Percentiles rank a stretch among this genome's conserved stretches.
phyloP scores from a whole-genome alignment of 345 rosid genomes.

The Eucalyptus rudis region DNA sequence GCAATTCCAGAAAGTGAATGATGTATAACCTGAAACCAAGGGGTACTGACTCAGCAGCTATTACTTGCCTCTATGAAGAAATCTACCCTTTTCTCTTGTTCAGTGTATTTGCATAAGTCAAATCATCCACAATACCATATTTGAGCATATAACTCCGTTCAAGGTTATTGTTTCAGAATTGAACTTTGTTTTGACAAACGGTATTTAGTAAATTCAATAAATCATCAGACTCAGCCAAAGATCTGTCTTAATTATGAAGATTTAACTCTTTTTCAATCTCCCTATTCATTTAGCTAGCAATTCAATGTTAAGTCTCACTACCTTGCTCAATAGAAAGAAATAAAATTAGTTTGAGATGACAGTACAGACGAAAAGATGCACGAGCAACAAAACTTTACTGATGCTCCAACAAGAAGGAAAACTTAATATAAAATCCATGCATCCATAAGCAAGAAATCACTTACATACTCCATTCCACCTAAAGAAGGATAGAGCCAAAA shows the following conservation, averaged over 20 bases:
- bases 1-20: slow-evolving; percentile 55
- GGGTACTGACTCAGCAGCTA: background rate
- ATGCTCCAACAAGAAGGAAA: background rate
- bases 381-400: background rate
- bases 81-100: background rate
- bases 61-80: background rate
- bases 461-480: slow-evolving; percentile 86
- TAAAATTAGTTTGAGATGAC: background rate
- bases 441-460: slow-evolving; percentile 1
- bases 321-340: background rate
- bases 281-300: background rate
- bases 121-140: background rate
- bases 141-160: background rate
- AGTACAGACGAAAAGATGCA: background rate
- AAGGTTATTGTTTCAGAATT: background rate
- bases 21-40: slow-evolving; percentile 51
- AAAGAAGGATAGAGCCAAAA: slow-evolving; percentile 74
- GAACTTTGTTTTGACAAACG: background rate
- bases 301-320: background rate
- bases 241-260: background rate
- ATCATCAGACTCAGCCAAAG: background rate
- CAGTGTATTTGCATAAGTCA: background rate
- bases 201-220: background rate
- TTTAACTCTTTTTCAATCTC: background rate
- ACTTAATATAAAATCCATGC: background rate